Conservation (phyloP, 2,329 filamentous ascomycete species). For the Byssochlamys sp. region DNA sequence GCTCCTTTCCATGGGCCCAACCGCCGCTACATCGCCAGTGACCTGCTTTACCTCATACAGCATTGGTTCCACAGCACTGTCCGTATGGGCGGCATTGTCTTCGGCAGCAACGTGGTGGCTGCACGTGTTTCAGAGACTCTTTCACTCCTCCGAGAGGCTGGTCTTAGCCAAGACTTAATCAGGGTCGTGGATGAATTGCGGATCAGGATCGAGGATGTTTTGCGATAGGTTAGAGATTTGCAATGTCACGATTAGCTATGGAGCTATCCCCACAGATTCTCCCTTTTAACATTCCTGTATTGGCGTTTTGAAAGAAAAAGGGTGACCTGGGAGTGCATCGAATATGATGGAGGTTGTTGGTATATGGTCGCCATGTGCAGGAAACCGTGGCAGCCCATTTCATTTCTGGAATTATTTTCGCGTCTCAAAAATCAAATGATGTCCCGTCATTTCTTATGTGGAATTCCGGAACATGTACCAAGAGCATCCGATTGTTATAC, state of each 20-base stretch:
- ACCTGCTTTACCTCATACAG: constrained; percentile 53
- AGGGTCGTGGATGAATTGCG: constrained; percentile 33
- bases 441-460: neutral
- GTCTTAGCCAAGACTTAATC: constrained; percentile 29
- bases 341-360: neutral
- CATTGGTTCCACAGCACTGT: constrained; percentile 53
- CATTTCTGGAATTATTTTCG: neutral
- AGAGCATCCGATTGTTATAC: neutral
- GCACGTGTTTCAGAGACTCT: constrained; percentile 38
- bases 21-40: constrained; percentile 48
- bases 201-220: constrained; percentile 30
- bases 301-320: neutral
- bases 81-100: constrained; percentile 45
- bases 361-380: neutral
- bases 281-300: neutral
- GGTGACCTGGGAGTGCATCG: neutral
- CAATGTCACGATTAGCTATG: neutral
- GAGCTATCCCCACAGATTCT: neutral
- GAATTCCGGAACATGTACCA: neutral
- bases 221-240: constrained; percentile 20
- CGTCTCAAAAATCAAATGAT: neutral
- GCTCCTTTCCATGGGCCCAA: constrained; percentile 53
- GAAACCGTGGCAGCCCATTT: neutral
- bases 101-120: constrained; percentile 52
- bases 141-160: constrained; percentile 35